Percentiles rank a stretch among this genome's conserved stretches.
Evolutionary conservation across 805 yeast species (phyloP).

Genomic region (Myxozyma neglecta): DNA sequence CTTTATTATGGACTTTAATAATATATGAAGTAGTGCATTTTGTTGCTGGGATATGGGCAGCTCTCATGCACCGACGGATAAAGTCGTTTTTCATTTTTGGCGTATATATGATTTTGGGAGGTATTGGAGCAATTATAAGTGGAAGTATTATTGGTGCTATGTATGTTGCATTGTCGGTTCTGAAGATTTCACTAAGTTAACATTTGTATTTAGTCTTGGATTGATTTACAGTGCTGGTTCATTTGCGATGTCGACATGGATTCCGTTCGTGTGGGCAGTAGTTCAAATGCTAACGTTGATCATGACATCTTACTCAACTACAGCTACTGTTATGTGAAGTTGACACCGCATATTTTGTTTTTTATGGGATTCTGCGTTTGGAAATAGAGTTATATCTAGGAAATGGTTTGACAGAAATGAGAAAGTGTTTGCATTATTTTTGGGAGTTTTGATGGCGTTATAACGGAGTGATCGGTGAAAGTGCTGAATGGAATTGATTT

Average conservation of each 20-base stretch:
- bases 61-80: slow-evolving; percentile 49
- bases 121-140: slow-evolving; percentile 61
- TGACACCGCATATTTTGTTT: background rate
- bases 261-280: slow-evolving; percentile 80
- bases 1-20: slow-evolving; percentile 77
- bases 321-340: slow-evolving; percentile 46
- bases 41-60: slow-evolving; percentile 64
- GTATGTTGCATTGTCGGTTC: slow-evolving; percentile 26
- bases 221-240: slow-evolving; percentile 44
- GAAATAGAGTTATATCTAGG: no score
- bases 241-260: slow-evolving; percentile 91
- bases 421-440: no score
- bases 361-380: background rate
- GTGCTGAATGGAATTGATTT: no score
- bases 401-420: no score
- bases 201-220: slow-evolving; percentile 12
- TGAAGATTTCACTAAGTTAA: slow-evolving; percentile 2
- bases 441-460: no score
- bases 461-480: no score
- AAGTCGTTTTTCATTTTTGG: slow-evolving; percentile 48
- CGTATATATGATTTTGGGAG: slow-evolving; percentile 55
- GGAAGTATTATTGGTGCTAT: slow-evolving; percentile 80
- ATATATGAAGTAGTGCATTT: slow-evolving; percentile 62
- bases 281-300: slow-evolving; percentile 67
- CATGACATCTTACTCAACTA: slow-evolving; percentile 63